These are phyloP conservation scores for Eimeria acervulina DNA, from an alignment of 169 alveolate genomes.

Conservation along the genomic window DNA sequence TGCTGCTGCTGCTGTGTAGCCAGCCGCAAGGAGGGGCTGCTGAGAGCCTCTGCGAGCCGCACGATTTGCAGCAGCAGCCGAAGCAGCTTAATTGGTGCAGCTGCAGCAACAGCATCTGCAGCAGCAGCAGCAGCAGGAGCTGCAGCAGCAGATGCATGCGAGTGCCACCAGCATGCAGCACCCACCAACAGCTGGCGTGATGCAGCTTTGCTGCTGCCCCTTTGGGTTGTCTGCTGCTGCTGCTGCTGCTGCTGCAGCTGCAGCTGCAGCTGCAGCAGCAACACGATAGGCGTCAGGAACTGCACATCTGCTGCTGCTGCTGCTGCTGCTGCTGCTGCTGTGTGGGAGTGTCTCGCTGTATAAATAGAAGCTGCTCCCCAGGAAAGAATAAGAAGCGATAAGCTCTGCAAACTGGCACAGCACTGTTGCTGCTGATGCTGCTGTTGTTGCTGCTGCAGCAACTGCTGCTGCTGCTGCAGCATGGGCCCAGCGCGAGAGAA, in stretches of 20 bases:
- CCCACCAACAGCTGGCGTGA: slow-evolving; percentile 67
- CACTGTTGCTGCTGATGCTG: not conserved
- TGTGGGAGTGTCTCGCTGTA: not conserved
- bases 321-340: slow-evolving; percentile 34
- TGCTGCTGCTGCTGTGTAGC: too few relatives aligned
- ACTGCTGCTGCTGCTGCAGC: slow-evolving; percentile 70
- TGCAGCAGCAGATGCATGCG: not conserved
- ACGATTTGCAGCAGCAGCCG: slow-evolving; percentile 33
- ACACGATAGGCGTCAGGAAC: too few relatives aligned
- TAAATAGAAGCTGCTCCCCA: slow-evolving; percentile 54
- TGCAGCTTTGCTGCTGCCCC: slow-evolving; percentile 30
- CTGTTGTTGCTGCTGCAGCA: slow-evolving; percentile 34
- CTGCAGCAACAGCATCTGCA: slow-evolving; percentile 45
- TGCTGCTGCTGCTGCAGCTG: slow-evolving; percentile 67
- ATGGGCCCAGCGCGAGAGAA: not conserved
- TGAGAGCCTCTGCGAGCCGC: not conserved
- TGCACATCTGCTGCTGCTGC: not conserved
- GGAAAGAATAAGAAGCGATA: slow-evolving; percentile 18
- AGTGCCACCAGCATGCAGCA: slow-evolving; percentile 53
- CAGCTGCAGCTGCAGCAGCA: slow-evolving; percentile 59
- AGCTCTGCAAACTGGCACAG: not conserved
- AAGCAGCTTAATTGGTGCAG: slow-evolving; percentile 31
- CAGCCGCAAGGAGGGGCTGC: not conserved
- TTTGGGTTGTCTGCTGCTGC: not conserved
- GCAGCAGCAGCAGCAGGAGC: slow-evolving; percentile 33